Evolutionary conservation across 2,329 filamentous ascomycete genomes (phyloP).

Genomic region (Cercospora sp.): DNA sequence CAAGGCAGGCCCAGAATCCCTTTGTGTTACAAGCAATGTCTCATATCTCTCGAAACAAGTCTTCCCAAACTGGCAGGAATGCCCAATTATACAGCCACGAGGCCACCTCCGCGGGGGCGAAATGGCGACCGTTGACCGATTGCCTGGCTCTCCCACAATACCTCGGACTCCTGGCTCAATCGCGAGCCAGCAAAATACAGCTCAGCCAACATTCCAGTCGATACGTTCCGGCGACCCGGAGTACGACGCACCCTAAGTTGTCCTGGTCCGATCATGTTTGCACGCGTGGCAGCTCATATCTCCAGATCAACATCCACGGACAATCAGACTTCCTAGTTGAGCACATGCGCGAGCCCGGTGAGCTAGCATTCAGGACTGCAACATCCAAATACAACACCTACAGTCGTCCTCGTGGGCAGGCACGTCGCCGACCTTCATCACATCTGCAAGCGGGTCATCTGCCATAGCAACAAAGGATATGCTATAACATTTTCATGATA

Average conservation of each 20-base stretch:
- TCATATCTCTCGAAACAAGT: not conserved
- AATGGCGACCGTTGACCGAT: not conserved
- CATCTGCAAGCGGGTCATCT: slow-evolving; percentile 5
- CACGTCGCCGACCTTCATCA: not conserved
- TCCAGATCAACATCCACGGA: not conserved
- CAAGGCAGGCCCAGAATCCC: not conserved
- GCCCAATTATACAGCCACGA: not conserved
- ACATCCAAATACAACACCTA: not conserved
- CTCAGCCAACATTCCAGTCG: not conserved
- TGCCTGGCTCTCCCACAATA: not conserved
- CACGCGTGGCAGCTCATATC: not conserved
- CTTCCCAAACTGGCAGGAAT: not conserved
- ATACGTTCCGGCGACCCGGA: not conserved
- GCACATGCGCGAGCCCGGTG: not conserved
- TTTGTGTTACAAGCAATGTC: not conserved
- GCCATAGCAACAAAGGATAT: slow-evolving; percentile 16
- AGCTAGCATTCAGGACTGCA: not conserved
- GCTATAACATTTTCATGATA: slow-evolving; percentile 2
- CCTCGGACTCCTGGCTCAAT: not conserved
- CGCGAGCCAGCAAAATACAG: not conserved
- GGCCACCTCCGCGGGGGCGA: not conserved
- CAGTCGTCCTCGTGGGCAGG: not conserved
- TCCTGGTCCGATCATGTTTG: not conserved
- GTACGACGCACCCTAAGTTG: not conserved
- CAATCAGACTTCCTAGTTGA: not conserved